A percentile compares a stretch with the other conserved stretches of the same genome.
These are phyloP conservation scores for Rhododendron simsii DNA, from an alignment of 148 eudicot species.

Conservation along the genomic window DNA sequence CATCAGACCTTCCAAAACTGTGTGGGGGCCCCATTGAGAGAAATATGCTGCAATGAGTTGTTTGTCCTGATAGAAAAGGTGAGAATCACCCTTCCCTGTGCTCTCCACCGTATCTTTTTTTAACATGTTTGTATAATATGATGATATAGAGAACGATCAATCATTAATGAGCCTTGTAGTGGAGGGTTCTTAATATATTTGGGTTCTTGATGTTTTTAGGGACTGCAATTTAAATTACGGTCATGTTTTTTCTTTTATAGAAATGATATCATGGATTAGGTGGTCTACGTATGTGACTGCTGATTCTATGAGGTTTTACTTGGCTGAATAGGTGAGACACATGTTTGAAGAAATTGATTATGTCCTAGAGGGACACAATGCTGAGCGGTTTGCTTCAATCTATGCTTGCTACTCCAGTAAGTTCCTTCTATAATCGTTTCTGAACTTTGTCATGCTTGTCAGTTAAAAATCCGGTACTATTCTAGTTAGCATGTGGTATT, in stretches of 20 bases:
- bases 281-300: neutral
- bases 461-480: neutral
- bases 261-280: neutral
- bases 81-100: neutral
- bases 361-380: conserved; percentile 89
- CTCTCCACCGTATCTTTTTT: neutral
- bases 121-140: neutral
- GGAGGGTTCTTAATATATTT: neutral
- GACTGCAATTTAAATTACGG: neutral
- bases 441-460: neutral
- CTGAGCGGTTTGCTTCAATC: conserved; percentile 88
- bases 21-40: neutral
- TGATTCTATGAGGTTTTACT: conserved; percentile 14
- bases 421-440: conserved; percentile 8
- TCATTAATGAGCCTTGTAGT: neutral
- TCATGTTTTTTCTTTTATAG: neutral
- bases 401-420: conserved; percentile 58
- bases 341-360: conserved; percentile 99
- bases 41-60: neutral
- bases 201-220: neutral
- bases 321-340: conserved; percentile 82
- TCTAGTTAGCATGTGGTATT: neutral
- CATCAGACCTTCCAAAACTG: neutral
- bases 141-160: neutral
- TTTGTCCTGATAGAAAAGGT: neutral